phyloP scores from a whole-genome alignment of 2,329 filamentous ascomycete genomes.

The Microdochium nivale region DNA sequence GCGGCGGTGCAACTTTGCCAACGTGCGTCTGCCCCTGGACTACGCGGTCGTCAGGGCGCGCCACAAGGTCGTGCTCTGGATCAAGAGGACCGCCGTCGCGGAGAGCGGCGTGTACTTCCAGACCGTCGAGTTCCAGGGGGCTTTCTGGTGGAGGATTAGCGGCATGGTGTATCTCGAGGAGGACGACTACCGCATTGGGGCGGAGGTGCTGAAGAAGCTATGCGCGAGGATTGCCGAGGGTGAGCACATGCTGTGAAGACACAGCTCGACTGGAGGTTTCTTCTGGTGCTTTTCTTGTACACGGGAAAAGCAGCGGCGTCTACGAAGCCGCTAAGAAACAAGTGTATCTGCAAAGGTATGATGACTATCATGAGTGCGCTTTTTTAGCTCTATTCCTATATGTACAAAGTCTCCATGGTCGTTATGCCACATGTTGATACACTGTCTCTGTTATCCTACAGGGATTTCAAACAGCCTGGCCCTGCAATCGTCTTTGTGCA shows the following conservation, averaged over 20 bases:
- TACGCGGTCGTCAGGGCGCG: conserved; percentile 18
- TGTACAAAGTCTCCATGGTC: neutral
- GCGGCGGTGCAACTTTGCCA: conserved; percentile 44
- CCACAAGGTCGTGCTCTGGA: conserved; percentile 32
- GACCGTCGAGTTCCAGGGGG: conserved; percentile 41
- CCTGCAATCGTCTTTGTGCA: no score
- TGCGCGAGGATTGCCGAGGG: conserved; percentile 35
- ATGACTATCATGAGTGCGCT: no score
- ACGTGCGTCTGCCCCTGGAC: conserved; percentile 44
- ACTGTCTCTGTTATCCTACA: neutral
- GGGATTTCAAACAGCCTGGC: no score
- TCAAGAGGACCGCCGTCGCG: conserved; percentile 27
- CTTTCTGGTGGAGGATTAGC: conserved; percentile 53
- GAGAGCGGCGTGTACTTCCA: conserved; percentile 48
- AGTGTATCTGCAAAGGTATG: no score
- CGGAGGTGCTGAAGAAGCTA: conserved; percentile 14
- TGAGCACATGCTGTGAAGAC: conserved; percentile 8
- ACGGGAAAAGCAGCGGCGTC: no score
- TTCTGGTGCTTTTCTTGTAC: no score
- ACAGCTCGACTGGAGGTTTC: no score
- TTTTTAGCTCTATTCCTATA: neutral
- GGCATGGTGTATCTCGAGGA: conserved; percentile 57
- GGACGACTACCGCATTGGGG: conserved; percentile 40
- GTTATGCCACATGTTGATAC: neutral
- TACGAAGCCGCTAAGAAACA: no score